Evolutionary conservation across 2,329 filamentous ascomycete genomes (phyloP).

Genomic region (Aspergillus ruber): DNA sequence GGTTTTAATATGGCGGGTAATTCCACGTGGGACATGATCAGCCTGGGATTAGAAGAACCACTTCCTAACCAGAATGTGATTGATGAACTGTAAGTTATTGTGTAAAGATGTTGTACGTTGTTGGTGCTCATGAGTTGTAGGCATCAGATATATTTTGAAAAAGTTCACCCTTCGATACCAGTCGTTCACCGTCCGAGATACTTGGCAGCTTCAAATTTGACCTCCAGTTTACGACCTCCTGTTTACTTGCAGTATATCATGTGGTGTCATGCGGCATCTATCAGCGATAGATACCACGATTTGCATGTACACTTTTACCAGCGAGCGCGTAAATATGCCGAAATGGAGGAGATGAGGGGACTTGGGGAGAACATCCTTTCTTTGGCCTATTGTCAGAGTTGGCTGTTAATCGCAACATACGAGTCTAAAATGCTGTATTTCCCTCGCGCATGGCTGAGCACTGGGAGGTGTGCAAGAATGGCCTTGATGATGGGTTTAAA

Average conservation of each 20-base stretch:
- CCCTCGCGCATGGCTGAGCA: conserved; percentile 88
- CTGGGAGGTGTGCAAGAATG: conserved; percentile 72
- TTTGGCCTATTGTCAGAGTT: conserved; percentile 77
- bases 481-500: conserved; percentile 91
- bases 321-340: conserved; percentile 80
- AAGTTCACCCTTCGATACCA: conserved; percentile 75
- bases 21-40: conserved; percentile 81
- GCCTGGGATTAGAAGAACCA: conserved; percentile 73
- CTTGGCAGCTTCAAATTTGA: conserved; percentile 78
- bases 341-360: conserved; percentile 83
- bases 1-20: conserved; percentile 25
- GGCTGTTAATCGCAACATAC: conserved; percentile 70
- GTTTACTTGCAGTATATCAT: conserved; percentile 88
- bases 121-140: conserved; percentile 37
- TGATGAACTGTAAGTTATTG: conserved; percentile 65
- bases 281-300: conserved; percentile 71
- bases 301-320: conserved; percentile 87
- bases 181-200: conserved; percentile 89
- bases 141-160: conserved; percentile 82
- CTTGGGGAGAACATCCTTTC: conserved; percentile 86
- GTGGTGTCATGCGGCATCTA: conserved; percentile 87
- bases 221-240: conserved; percentile 78
- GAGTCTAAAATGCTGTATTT: conserved; percentile 99
- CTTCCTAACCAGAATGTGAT: conserved; percentile 73
- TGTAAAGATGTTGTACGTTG: background rate